Percentiles rank a stretch among this genome's conserved stretches.
These are phyloP conservation scores for Trifolium dubium DNA, from an alignment of 306 rosid species.

Conservation along the genomic window DNA sequence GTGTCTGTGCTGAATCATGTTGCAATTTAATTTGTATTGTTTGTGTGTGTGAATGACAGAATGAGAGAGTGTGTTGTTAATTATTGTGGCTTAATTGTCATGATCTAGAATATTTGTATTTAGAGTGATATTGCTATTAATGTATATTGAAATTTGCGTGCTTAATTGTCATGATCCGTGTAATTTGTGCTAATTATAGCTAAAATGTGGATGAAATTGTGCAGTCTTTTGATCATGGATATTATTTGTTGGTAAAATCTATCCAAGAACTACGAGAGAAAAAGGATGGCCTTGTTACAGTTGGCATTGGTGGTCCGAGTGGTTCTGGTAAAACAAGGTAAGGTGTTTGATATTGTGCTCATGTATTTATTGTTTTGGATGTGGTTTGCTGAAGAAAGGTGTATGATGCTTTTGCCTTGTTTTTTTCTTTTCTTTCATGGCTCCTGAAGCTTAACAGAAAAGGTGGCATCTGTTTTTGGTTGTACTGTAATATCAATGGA, in stretches of 20 bases:
- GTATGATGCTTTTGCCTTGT: slow-evolving; percentile 39
- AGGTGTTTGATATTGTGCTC: slow-evolving; percentile 52
- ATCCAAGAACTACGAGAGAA: slow-evolving; percentile 96
- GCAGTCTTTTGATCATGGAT: slow-evolving; percentile 99
- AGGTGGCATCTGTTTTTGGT: slow-evolving; percentile 97
- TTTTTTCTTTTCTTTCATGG: slow-evolving; percentile 45
- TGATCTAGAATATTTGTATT: too few relatives aligned
- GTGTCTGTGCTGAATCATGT: background rate
- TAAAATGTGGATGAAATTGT: slow-evolving; percentile 46
- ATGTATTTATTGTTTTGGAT: slow-evolving; percentile 31
- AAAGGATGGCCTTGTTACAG: slow-evolving; percentile 84
- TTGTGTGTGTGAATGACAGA: background rate
- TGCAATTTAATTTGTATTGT: background rate
- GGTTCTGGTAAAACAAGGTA: slow-evolving; percentile 99
- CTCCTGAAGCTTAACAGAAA: slow-evolving; percentile 94
- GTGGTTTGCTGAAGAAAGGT: slow-evolving; percentile 25
- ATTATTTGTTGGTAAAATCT: slow-evolving; percentile 90
- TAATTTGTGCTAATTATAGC: slow-evolving; percentile 30
- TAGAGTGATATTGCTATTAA: background rate
- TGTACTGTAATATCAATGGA: slow-evolving; percentile 95
- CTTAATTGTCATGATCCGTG: slow-evolving; percentile 35
- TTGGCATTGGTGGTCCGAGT: slow-evolving; percentile 97
- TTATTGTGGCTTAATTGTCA: background rate
- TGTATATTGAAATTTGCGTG: slow-evolving; percentile 7
- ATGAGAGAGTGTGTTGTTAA: background rate